These are phyloP conservation scores for Fomitopsis schrenkii DNA, from an alignment of 1,284 basidiomycete species.

Conservation along the genomic window DNA sequence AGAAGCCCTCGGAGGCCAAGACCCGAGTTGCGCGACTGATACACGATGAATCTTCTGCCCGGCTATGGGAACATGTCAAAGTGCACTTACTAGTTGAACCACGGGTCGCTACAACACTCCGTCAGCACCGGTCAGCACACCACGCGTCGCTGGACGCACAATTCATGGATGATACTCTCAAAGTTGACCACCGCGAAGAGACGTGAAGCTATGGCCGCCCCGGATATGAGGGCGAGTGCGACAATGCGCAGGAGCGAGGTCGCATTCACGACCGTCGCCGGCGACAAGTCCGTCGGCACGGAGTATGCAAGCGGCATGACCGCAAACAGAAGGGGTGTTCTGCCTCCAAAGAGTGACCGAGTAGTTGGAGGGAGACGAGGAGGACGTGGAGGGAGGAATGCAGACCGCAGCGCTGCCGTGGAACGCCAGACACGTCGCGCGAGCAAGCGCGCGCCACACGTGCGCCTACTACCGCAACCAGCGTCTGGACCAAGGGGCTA, in stretches of 20 bases:
- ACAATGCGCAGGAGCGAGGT: slow-evolving; percentile 83
- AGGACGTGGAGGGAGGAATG: slow-evolving; percentile 6
- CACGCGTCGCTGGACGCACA: slow-evolving; percentile 52
- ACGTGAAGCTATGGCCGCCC: slow-evolving; percentile 91
- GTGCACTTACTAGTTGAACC: slow-evolving; percentile 90
- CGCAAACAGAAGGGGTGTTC: slow-evolving; percentile 17
- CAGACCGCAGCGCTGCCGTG: slow-evolving; percentile 9
- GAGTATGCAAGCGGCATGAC: slow-evolving; percentile 66
- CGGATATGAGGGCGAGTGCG: slow-evolving; percentile 84
- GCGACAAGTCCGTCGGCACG: slow-evolving; percentile 65
- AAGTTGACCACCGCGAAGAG: slow-evolving; percentile 98
- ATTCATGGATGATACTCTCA: slow-evolving; percentile 99
- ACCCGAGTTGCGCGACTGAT: slow-evolving; percentile 85
- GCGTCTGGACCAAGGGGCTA: neutral
- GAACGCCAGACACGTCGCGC: slow-evolving; percentile 21
- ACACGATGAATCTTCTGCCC: neutral
- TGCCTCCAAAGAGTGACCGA: slow-evolving; percentile 14
- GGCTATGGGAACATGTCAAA: neutral
- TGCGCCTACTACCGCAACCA: neutral
- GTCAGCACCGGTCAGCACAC: slow-evolving; percentile 1
- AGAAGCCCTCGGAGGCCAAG: slow-evolving; percentile 89
- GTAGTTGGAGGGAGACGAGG: slow-evolving; percentile 4
- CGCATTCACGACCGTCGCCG: slow-evolving; percentile 73
- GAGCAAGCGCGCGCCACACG: neutral
- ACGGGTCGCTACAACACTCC: slow-evolving; percentile 71